A percentile compares a stretch with the other conserved stretches of the same genome.
phyloP scores from a whole-genome alignment of 164 flowering plant genomes.

The Chloranthus sessilifolius region DNA sequence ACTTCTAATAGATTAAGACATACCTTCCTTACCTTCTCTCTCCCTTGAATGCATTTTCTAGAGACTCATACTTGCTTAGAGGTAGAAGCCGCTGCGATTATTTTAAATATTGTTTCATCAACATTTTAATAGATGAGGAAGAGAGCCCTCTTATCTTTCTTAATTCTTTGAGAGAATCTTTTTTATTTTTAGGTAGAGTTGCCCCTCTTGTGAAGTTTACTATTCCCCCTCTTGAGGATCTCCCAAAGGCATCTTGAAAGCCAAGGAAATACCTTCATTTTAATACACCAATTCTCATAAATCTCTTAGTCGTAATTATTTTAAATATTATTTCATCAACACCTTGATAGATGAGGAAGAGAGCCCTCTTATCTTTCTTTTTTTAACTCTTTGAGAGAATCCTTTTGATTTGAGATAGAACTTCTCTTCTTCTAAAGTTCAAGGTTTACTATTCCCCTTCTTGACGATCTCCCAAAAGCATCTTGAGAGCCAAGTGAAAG shows the following conservation, averaged over 20 bases:
- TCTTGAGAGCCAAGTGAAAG: not conserved
- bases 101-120: slow-evolving; percentile 1
- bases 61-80: not conserved
- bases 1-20: not conserved
- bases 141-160: not conserved
- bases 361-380: not conserved
- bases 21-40: not conserved
- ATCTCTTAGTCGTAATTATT: not conserved
- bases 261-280: too few species aligned
- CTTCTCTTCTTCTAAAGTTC: not conserved
- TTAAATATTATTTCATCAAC: not conserved
- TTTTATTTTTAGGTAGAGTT: not conserved
- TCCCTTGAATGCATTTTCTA: not conserved
- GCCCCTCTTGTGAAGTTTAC: too few species aligned
- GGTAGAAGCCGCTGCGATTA: not conserved
- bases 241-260: too few species aligned
- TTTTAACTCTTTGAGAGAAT: not conserved
- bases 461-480: not conserved
- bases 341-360: slow-evolving; percentile 5
- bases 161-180: not conserved
- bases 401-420: not conserved
- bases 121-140: slow-evolving; percentile 1
- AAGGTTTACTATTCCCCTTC: not conserved
- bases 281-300: too few species aligned
- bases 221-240: too few species aligned